Evolutionary conservation across 2,329 filamentous ascomycete genomes (phyloP), one percentile per base, ranked within the genome.

Genomic region (Ambrosiella cleistominuta): DNA sequence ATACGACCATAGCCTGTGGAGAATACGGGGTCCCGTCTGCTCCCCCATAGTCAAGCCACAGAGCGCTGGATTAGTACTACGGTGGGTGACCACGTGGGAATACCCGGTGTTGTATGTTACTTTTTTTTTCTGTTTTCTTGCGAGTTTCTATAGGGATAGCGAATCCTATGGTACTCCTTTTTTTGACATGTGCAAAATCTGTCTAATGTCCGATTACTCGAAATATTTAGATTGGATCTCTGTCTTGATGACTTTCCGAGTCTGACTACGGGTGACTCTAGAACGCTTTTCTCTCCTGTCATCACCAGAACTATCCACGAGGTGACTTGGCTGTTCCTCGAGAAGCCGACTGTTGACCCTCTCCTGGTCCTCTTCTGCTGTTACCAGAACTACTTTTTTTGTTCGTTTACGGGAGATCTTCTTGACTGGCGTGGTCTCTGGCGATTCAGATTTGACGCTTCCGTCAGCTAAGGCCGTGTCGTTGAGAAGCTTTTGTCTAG

Each of bases 401-500:
- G 27, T 27, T 27, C 27, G 27, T 27, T 27, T 27, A 27, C 27
- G 27, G 27, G 27, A 27, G 27, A 27, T 27, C 27, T 27, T 27
- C 27, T 27, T 27, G 27, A 27, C 27, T 27, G 27, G 3, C 27
- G 27, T 27, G 27, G 27, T 27, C 27, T 27, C 27, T 27, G 4
- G 27, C 4, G 27, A 27, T 27, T 27, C 27, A 3, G 44, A 47
- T 17, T 47, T 47, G n/a, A 47, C 44, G n/a, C n/a, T 47, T 17
- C 13, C 44, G 8, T 15, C 7, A 17, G 44, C 44, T 11, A 47
- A 15, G 44, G 44, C 44, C 44, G 8, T 47, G 44, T 8, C 44
- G 8, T 17, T 17, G 19, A 47, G 47, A 9, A 51, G 47, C 27
- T 35, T 36, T 72, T 97, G 93, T 36, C 93, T 72, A 11, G 76